Evolutionary conservation across 1,284 basidiomycete species (phyloP), one percentile per base, ranked within the genome.

Genomic region (Moesziomyces sp.): DNA sequence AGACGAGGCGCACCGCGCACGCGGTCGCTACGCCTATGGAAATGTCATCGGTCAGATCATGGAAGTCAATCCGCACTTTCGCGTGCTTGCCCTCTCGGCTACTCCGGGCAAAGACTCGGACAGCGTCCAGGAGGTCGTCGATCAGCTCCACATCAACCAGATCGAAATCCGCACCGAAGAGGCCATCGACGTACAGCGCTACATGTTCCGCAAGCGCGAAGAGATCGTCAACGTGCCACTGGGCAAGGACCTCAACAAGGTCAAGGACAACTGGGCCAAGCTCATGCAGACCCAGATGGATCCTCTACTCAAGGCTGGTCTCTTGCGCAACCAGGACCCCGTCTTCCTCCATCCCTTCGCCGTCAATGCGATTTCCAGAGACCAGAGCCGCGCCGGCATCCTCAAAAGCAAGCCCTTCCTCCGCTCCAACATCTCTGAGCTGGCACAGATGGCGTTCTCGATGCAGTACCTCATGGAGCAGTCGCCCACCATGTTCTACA

Each of bases 1-100:
- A 52, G 96, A 99, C 78, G 97, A 99, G 83, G 97, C 97, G 0
- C 97, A 99, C 85, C 90, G 91, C 79, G 96, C 93, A 0, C 93
- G 92, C 0, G 96, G 97, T 3, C 91, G 92, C 62, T 97, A 97
- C 78, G 91, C 96, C 2, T 99, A 99, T 83, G 92, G 92, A 56
- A 91, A 93, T 77, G 90, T 94, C 52, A 88, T 99, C 50, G 91
- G 93, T 10, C 93, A 88, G 74, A 88, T 99, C 79, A 97, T 95
- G 90, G 90, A 92, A 0, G 92, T 91, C 84, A 97, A 98, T 76
- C 94, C 94, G 0, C 90, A 94, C 85, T 97, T 97, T 81, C 91
- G 97, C 16, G 88, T 99, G 2, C 87, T 99, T 8, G 97, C 95
- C 0, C 88, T 99, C 19, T 97, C 94, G 1, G 97, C 97, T 0